Base-by-base conservation (phyloP, 2,329 filamentous ascomycete species). In the Chaetomium sp. region DNA sequence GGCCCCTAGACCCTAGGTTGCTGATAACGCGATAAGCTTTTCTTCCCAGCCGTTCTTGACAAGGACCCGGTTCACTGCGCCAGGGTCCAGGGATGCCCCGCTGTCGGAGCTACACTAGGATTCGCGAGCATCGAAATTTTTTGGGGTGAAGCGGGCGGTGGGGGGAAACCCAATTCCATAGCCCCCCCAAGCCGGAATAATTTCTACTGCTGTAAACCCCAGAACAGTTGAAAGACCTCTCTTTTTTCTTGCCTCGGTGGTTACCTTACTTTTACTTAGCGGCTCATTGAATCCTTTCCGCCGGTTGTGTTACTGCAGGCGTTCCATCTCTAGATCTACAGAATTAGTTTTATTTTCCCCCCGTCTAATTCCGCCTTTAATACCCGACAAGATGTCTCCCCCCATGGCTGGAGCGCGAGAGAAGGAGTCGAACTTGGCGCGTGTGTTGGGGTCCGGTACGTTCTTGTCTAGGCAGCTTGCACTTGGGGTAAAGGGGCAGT, bases 401-500 rank as follows among this genome's bases (percentile, higher is more conserved):
- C 68, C 76, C 43, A 69, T 71, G 65, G 71, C 73, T 65, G 67
- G 69, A 63, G 73, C 72, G 52, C 68, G 68, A 54, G 73, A 95
- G 80, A 90, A 82, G 76, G 94, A 99, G 79, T 96, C 91, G 56
- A 91, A 89, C 67, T 71, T 87, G 69, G 94, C 94, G 66, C 84
- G 94, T 74, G 76, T 99, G 64, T 77, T 96, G 63, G 94, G 94
- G 67, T 96, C 94, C 68, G 94, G 94, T 96, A 72, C 40, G 71
- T 62, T 42, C 19, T 27, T 27, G 19, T 27, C 19, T 27, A 27
- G 19, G 19, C 19, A 27, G 19, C 19, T 27, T 27, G 19, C 19
- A 27, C 19, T 27, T 27, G 19, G 19, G 19, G 19, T 27, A 27
- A 27, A 27, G 19, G 19, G 19, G 34, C 33, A 6, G 44, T 37